A percentile compares a stretch with the other conserved stretches of the same genome.
These are phyloP conservation scores for Panicum virgatum DNA, from an alignment of 202 grass and related monocot species.

Conservation along the genomic window DNA sequence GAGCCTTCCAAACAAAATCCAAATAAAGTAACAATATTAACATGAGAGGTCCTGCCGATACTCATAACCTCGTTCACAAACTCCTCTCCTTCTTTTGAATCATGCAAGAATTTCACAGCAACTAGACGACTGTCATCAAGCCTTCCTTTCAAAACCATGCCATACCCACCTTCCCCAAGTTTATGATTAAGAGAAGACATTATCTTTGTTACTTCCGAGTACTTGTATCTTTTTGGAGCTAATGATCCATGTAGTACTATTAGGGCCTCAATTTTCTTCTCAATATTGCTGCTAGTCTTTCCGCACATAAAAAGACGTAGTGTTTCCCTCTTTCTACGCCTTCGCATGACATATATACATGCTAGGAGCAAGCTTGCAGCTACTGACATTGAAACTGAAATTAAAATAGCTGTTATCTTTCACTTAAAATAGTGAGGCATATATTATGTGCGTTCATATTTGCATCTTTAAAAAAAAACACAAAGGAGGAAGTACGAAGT, in stretches of 20 bases:
- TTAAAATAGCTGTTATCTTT: background rate
- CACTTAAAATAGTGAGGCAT: background rate
- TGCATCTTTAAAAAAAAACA: too few relatives aligned
- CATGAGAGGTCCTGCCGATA: constrained; percentile 58
- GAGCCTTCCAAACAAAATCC: constrained; percentile 42
- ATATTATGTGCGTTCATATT: too few relatives aligned
- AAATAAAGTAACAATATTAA: constrained; percentile 49
- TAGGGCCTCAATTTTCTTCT: constrained; percentile 35
- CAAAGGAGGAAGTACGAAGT: too few relatives aligned
- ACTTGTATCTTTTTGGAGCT: constrained; percentile 47
- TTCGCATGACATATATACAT: background rate
- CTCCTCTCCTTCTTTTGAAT: constrained; percentile 28
- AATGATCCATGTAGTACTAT: constrained; percentile 23
- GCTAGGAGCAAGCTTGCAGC: too few relatives aligned
- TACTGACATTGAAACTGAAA: background rate
- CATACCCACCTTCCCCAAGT: constrained; percentile 57
- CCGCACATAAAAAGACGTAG: background rate
- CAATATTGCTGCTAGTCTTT: background rate
- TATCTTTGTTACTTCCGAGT: constrained; percentile 34
- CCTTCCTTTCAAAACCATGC: constrained; percentile 39
- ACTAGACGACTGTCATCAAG: constrained; percentile 22
- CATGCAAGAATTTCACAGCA: constrained; percentile 50
- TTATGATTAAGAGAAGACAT: background rate
- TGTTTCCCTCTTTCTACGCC: background rate
- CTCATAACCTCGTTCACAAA: constrained; percentile 58